A percentile compares a stretch with the other conserved stretches of the same genome.
Evolutionary conservation across 2,329 filamentous ascomycete genomes (phyloP).

Genomic region (Sclerotinia subarctica): DNA sequence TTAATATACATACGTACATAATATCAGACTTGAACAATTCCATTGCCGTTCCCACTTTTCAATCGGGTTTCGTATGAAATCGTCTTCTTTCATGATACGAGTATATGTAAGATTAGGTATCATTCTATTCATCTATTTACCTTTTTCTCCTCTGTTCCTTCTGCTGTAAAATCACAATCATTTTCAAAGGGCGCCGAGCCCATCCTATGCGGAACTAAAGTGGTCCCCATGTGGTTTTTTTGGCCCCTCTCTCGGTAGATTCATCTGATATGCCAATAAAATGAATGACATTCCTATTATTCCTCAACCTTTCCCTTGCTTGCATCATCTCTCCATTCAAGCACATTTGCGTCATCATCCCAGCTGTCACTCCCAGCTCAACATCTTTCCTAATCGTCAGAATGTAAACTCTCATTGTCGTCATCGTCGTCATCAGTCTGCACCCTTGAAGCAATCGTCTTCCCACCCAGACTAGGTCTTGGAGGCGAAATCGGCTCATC

Average conservation of each 20-base stretch:
- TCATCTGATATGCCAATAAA: background rate
- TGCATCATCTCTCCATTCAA: background rate
- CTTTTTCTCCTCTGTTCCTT: too few species aligned
- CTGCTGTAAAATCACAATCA: background rate
- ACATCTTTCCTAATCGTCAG: background rate
- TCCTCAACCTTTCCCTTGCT: background rate
- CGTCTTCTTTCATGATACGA: background rate
- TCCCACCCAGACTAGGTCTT: slow-evolving; percentile 7
- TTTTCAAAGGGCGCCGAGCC: background rate
- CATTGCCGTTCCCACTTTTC: background rate
- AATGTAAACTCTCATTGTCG: slow-evolving; percentile 15
- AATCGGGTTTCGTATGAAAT: background rate
- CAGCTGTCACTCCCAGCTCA: background rate
- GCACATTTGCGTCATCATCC: background rate
- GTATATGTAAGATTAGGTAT: background rate
- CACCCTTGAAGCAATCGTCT: slow-evolving; percentile 11
- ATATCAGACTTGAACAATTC: background rate
- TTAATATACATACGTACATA: background rate
- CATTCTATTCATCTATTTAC: background rate
- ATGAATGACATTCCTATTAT: background rate
- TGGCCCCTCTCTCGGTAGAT: background rate
- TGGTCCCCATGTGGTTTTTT: background rate
- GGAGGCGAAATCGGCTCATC: slow-evolving; percentile 10
- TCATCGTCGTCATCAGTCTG: slow-evolving; percentile 17
- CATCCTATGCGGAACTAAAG: background rate